phyloP scores from a whole-genome alignment of 176 grass and related monocot species.

The Carex scoparia region DNA sequence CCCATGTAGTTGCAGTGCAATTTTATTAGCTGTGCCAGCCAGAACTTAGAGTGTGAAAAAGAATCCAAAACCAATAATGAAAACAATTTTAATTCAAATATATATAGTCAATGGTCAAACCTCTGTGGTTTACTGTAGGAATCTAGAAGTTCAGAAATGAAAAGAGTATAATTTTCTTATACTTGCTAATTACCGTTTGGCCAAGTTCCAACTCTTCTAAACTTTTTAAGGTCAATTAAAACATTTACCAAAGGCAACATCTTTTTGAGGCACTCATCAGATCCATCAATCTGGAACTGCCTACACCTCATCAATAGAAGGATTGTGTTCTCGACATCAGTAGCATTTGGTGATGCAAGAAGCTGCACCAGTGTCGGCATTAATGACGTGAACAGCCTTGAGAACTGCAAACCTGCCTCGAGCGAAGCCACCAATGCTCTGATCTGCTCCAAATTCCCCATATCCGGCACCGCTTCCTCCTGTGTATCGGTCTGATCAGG shows the following conservation, averaged over 20 bases:
- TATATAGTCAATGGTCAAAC: background rate
- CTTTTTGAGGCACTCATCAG: slow-evolving; percentile 76
- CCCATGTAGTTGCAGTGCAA: background rate
- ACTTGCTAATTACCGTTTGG: background rate
- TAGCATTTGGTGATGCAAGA: slow-evolving; percentile 76
- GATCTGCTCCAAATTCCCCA: slow-evolving; percentile 86
- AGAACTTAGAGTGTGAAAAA: slow-evolving; percentile 11
- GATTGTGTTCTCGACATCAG: slow-evolving; percentile 94
- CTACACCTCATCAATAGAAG: slow-evolving; percentile 93
- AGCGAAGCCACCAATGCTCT: slow-evolving; percentile 94
- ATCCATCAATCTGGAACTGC: slow-evolving; percentile 96
- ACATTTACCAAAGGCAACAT: slow-evolving; percentile 86
- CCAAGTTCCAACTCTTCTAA: background rate
- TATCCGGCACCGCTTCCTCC: slow-evolving; percentile 49
- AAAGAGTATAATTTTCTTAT: background rate
- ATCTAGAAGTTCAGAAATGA: background rate
- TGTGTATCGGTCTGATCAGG: slow-evolving; percentile 44
- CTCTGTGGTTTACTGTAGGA: background rate
- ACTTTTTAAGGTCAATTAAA: background rate
- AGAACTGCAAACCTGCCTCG: slow-evolving; percentile 83
- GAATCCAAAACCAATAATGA: slow-evolving; percentile 23
- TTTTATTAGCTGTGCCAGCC: background rate
- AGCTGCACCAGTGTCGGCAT: slow-evolving; percentile 88
- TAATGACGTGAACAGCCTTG: slow-evolving; percentile 64
- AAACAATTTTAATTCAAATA: background rate